Evolutionary conservation across 1,284 basidiomycete genomes (phyloP), one percentile per base, ranked within the genome.

Genomic region (Vanrija pseudolonga): DNA sequence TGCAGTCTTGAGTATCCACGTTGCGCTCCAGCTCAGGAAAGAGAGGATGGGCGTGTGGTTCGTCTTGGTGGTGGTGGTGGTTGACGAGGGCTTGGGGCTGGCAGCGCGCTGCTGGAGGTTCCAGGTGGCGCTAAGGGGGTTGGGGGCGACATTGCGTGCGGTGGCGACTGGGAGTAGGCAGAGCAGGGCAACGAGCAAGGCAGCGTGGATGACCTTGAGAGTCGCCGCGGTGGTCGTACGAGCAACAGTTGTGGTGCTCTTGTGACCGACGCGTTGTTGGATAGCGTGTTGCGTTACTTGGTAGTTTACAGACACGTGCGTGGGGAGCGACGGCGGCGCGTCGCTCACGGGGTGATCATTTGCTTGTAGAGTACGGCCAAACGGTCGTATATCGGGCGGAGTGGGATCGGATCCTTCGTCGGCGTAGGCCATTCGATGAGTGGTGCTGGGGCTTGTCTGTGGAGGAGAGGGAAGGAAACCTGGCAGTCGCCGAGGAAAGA

Each of bases 331-430:
- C 11, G 19, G 26, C 4, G 7, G 22, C n/a, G 43, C 20, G 43
- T 45, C 17, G 43, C 26, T 45, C 26, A 45, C 24, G 43, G 20
- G 20, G 43, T 19, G n/a, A 45, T 19, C 40, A 42, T 42, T 42
- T 42, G 18, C 40, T 42, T 42, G 18, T 20, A 11, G 40, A 19
- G 18, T 11, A 24, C 23, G 37, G 40, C 28, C 14, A 6, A 7
- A 32, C 6, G 28, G 32, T 53, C 51, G 51, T 53, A 53, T 53
- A 53, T 53, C 51, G 38, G 51, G 51, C 8, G 51, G 51, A 18
- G 38, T 17, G 20, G 51, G 51, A 7, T 53, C 51, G n/a, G 28
- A 32, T 11, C 12, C 22, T 19, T 50, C 49, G n/a, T 43, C 40
- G 40, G 19, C 37, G 36, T 47, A 15, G 36, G 22, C 19, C 45